Conservation (phyloP, 2,329 filamentous ascomycete species). For the Ilyonectria sp. region DNA sequence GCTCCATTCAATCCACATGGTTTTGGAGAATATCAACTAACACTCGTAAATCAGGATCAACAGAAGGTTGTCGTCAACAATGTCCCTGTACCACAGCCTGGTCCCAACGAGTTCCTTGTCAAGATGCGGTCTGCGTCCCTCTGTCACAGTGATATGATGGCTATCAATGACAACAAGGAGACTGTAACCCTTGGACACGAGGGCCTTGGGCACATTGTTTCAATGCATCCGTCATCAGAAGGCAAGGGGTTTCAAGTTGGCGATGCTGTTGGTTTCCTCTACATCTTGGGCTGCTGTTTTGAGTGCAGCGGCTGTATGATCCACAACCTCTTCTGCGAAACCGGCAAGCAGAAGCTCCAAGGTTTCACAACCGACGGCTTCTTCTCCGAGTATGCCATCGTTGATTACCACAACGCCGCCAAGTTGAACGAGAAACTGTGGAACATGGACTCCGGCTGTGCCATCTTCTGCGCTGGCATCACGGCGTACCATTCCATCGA, state of each 20-base stretch:
- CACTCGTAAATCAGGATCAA: slow-evolving; percentile 31
- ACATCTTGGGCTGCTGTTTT: slow-evolving; percentile 62
- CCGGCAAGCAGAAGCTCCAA: slow-evolving; percentile 55
- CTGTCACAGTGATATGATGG: slow-evolving; percentile 52
- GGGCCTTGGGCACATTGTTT: slow-evolving; percentile 60
- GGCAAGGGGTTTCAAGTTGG: slow-evolving; percentile 59
- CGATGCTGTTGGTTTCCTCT: slow-evolving; percentile 62
- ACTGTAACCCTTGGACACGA: slow-evolving; percentile 59
- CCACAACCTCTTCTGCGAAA: slow-evolving; percentile 59
- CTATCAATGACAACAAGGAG: slow-evolving; percentile 32
- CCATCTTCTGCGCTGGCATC: slow-evolving; percentile 66
- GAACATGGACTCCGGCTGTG: slow-evolving; percentile 49
- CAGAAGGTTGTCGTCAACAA: slow-evolving; percentile 56
- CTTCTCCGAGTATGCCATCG: slow-evolving; percentile 63
- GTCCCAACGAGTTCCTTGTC: slow-evolving; percentile 57
- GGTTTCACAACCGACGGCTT: slow-evolving; percentile 62
- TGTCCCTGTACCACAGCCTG: slow-evolving; percentile 59
- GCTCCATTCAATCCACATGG: not conserved
- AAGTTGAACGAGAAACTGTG: slow-evolving; percentile 54
- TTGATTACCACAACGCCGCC: slow-evolving; percentile 61
- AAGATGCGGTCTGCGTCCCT: slow-evolving; percentile 54
- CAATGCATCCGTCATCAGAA: slow-evolving; percentile 53
- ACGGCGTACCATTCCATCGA: slow-evolving; percentile 60
- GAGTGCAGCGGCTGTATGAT: slow-evolving; percentile 63
- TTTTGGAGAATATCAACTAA: not conserved